Percentiles rank a stretch among this genome's conserved stretches.
Evolutionary conservation across 2,329 filamentous ascomycete genomes (phyloP).

Genomic region (Ceratocystis cubensis): DNA sequence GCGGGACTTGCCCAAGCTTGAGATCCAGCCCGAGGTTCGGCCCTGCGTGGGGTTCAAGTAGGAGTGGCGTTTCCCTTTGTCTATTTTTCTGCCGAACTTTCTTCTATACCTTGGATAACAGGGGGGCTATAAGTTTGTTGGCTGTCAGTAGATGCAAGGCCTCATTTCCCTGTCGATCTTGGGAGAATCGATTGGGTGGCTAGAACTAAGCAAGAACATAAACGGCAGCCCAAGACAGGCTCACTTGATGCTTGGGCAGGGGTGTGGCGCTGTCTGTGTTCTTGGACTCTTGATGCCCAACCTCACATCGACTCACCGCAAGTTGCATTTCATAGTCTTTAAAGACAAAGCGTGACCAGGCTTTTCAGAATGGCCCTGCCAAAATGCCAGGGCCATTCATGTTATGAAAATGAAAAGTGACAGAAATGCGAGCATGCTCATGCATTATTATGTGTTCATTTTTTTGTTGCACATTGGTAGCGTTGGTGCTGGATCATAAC

Average conservation of each 20-base stretch:
- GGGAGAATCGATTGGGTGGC: background rate
- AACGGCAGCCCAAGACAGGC: background rate
- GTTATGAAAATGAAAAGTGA: constrained; percentile 1
- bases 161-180: constrained; percentile 6
- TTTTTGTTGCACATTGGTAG: background rate
- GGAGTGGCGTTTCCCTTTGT: background rate
- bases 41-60: background rate
- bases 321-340: background rate
- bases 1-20: background rate
- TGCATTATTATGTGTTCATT: background rate
- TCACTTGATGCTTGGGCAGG: constrained; percentile 1
- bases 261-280: background rate
- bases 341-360: background rate
- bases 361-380: background rate
- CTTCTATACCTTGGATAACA: background rate
- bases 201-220: background rate
- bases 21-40: background rate
- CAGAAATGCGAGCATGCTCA: background rate
- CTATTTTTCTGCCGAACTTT: background rate
- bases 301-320: constrained; percentile 7
- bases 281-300: constrained; percentile 11
- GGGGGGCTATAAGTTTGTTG: background rate
- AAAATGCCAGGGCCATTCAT: background rate
- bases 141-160: constrained; percentile 3
- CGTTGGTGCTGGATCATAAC: background rate